Conservation (phyloP, 2,329 filamentous ascomycete genomes). For the Claviceps humidiphila region DNA sequence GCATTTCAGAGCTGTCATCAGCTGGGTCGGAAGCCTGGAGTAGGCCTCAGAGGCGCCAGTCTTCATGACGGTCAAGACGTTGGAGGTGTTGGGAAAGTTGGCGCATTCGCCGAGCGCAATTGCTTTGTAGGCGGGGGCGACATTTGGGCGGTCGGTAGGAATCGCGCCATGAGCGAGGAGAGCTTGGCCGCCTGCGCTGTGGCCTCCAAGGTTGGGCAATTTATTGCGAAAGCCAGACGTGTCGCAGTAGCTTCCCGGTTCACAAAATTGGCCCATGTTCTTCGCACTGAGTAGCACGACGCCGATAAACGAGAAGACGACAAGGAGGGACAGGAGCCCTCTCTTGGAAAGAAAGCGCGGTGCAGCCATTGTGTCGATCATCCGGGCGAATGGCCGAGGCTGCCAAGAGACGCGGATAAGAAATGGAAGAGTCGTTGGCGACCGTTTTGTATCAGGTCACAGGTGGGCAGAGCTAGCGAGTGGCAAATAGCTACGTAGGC, state of each 20-base stretch:
- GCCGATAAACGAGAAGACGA: conserved; percentile 16
- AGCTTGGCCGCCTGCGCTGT: not conserved
- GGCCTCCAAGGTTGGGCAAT: conserved; percentile 1
- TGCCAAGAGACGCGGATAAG: not conserved
- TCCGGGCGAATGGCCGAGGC: not conserved
- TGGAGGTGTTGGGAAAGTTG: conserved; percentile 29
- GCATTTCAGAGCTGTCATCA: conserved; percentile 39
- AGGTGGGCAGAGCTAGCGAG: not conserved
- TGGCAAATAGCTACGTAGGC: not conserved
- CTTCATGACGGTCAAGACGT: conserved; percentile 40
- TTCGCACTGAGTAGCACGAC: conserved; percentile 21
- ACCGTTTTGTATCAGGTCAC: not conserved
- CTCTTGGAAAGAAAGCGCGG: conserved; percentile 18
- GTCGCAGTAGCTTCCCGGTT: conserved; percentile 17
- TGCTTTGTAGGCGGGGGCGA: conserved; percentile 6
- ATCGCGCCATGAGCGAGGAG: not conserved
- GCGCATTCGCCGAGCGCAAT: conserved; percentile 19
- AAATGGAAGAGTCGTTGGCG: not conserved
- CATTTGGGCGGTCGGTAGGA: not conserved
- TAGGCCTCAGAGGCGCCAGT: conserved; percentile 43
- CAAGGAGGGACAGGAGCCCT: conserved; percentile 13
- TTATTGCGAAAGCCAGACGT: conserved; percentile 3
- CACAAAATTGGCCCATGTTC: conserved; percentile 17
- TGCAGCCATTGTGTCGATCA: conserved; percentile 7
- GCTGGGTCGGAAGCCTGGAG: conserved; percentile 37